Evolutionary conservation across 108 stramenopile genomes (phyloP), one percentile per base, ranked within the genome.

Genomic region (Nannochloropsis oceanica): DNA sequence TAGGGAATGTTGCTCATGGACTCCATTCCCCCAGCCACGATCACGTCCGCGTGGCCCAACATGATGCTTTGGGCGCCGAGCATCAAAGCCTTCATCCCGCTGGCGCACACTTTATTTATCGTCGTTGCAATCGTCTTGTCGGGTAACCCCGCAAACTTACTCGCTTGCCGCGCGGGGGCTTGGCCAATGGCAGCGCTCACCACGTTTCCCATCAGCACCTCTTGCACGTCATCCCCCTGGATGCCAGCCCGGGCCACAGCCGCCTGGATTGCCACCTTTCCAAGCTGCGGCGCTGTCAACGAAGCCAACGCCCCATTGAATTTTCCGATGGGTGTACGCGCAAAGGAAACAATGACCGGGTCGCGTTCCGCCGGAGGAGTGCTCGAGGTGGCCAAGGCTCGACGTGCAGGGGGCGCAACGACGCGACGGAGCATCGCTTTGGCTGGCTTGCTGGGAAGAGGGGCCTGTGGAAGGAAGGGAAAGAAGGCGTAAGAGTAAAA

Each of bases 91-190:
- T 92, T 99, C 97, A 99, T 96, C 14, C 98, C 98, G 25, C 92
- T 93, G 10, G 98, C 97, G 87, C 98, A 99, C 14, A 99, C 97
- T 88, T 99, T 98, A 91, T 97, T 97, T 42, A 97, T 86, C 0
- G 93, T 94, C 25, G 92, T 94, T 81, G 88, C 84, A 1, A 89
- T 50, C 12, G 34, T 80, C 22, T 84, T 26, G 85, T n/a, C 59
- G 59, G 85, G 44, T 43, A 91, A 43, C 79, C 92, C 94, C 12
- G 94, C 94, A 73, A n/a, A 85, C 24, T 86, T 81, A 12, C 50
- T 90, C 8, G 91, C 92, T 84, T 93, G 93, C 22, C 90, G 84
- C 79, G 95, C 93, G 0, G 97, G 98, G 25, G 98, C 98, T 88
- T 99, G 98, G 18, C 98, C 98, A 26, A 96, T 89, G 25, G 96